Conservation (phyloP, 352 stramenopile species). For the Aphanomyces astaci region DNA sequence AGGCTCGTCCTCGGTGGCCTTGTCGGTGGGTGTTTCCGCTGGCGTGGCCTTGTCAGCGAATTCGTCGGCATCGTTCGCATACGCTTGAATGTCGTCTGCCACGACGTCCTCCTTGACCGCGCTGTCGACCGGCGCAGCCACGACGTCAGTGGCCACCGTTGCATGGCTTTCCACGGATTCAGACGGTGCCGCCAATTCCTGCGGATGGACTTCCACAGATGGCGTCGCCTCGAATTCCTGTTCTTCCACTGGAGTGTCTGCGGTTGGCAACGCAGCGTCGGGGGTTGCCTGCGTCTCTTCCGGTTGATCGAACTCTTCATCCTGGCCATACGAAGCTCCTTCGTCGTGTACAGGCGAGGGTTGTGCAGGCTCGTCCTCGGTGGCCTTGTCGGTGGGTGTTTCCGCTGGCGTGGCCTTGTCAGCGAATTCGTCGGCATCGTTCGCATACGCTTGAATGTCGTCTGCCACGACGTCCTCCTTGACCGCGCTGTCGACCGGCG, state of each 20-base stretch:
- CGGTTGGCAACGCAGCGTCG: too few species aligned
- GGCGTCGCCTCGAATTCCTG: too few species aligned
- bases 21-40: background rate
- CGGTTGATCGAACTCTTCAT: background rate
- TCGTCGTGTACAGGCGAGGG: background rate
- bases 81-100: background rate
- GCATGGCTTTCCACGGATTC: too few species aligned
- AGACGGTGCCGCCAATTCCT: too few species aligned
- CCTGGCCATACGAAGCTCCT: background rate
- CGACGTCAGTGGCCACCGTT: too few species aligned
- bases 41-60: background rate
- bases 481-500: too few species aligned
- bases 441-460: background rate
- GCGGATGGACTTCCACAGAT: too few species aligned
- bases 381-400: background rate
- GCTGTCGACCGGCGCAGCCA: too few species aligned
- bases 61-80: background rate
- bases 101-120: too few species aligned
- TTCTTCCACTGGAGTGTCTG: too few species aligned
- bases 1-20: background rate
- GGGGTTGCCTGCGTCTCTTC: background rate
- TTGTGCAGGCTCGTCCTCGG: background rate
- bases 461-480: too few species aligned
- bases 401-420: background rate
- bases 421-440: background rate